These are phyloP conservation scores for Ensete ventricosum DNA, from an alignment of 176 grass and related monocot species.

Conservation along the genomic window DNA sequence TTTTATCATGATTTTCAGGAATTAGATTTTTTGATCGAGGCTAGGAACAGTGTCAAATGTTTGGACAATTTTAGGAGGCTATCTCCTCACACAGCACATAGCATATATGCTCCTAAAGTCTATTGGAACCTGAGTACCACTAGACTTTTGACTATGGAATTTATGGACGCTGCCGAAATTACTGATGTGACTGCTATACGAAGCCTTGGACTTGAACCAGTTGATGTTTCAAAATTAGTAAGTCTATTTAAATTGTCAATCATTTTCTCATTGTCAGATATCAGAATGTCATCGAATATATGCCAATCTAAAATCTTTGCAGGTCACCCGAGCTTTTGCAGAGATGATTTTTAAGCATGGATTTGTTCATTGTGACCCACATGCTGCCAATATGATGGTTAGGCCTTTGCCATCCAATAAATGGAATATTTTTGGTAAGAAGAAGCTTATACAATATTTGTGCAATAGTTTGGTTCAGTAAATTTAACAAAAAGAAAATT, in stretches of 20 bases:
- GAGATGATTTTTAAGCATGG: conserved; percentile 99
- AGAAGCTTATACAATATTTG: not conserved
- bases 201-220: conserved; percentile 45
- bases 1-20: conserved; percentile 47
- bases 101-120: conserved; percentile 78
- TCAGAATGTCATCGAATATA: not conserved
- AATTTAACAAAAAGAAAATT: not conserved
- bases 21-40: conserved; percentile 82
- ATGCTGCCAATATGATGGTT: conserved; percentile 99
- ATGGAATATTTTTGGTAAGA: conserved; percentile 49
- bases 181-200: conserved; percentile 82
- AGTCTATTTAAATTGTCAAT: conserved; percentile 20
- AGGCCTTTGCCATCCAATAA: conserved; percentile 51
- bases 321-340: conserved; percentile 77
- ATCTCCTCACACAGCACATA: conserved; percentile 64
- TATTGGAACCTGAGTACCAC: conserved; percentile 77
- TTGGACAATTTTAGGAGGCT: conserved; percentile 72
- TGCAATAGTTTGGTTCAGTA: not conserved
- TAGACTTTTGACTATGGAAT: conserved; percentile 92
- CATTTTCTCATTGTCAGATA: not conserved
- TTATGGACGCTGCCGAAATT: conserved; percentile 85
- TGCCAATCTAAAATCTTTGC: conserved; percentile 14
- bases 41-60: conserved; percentile 76
- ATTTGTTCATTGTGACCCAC: conserved; percentile 96
- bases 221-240: conserved; percentile 90